These are phyloP conservation scores for Isoetes engelmannii DNA, from an alignment of 83 land plant genomes.

Conservation along the genomic window DNA sequence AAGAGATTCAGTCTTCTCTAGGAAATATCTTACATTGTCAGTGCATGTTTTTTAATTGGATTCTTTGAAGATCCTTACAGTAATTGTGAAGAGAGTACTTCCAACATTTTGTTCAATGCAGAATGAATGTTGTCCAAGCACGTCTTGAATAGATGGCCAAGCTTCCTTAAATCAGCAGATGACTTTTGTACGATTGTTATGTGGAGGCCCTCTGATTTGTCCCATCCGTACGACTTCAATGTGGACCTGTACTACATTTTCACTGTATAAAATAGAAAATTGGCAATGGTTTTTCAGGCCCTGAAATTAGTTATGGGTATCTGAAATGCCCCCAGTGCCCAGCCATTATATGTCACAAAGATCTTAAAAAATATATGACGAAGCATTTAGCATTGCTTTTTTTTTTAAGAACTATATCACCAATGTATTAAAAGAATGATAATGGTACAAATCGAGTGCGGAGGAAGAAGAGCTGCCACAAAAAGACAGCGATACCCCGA, in stretches of 20 bases:
- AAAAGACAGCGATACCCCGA: too few relatives aligned
- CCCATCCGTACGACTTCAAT: slow-evolving; percentile 32
- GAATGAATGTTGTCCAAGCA: slow-evolving; percentile 20
- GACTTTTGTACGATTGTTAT: slow-evolving; percentile 29
- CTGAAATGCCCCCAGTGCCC: slow-evolving; percentile 36
- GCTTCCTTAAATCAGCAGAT: slow-evolving; percentile 19
- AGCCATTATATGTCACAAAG: slow-evolving; percentile 17
- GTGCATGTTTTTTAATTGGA: not conserved
- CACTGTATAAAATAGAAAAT: slow-evolving; percentile 37
- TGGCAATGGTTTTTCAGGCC: slow-evolving; percentile 31
- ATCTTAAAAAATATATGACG: slow-evolving; percentile 13
- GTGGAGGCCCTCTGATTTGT: slow-evolving; percentile 32
- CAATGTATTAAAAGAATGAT: too few relatives aligned
- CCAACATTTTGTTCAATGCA: slow-evolving; percentile 9
- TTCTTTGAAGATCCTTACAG: not conserved
- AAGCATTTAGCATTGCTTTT: too few relatives aligned
- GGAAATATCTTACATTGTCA: too few relatives aligned
- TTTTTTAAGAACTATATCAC: too few relatives aligned
- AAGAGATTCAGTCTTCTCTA: too few relatives aligned
- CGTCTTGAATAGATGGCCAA: not conserved
- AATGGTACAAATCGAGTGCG: too few relatives aligned
- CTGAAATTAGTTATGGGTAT: slow-evolving; percentile 31
- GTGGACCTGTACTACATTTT: slow-evolving; percentile 35
- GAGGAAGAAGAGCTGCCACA: too few relatives aligned
- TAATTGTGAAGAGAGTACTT: not conserved